phyloP scores from a whole-genome alignment of 768 basidiomycete species.

The Dictyophora rubrovolvata region DNA sequence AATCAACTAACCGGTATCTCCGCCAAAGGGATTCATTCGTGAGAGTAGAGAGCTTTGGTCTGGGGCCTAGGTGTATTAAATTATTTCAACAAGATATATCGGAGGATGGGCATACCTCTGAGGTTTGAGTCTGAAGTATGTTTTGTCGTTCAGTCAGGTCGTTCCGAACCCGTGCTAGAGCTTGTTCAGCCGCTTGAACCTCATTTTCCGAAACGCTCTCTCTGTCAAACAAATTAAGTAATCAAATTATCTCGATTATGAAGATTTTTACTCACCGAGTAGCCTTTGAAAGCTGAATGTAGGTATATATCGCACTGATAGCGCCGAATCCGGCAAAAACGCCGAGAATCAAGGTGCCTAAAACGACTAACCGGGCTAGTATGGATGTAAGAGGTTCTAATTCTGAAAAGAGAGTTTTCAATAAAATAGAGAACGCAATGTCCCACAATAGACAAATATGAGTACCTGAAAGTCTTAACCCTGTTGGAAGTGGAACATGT shows the following conservation, averaged over 20 bases:
- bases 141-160: constrained; percentile 13
- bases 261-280: background rate
- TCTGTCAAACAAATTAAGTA: background rate
- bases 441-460: constrained; percentile 23
- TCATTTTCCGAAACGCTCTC: constrained; percentile 12
- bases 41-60: background rate
- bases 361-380: constrained; percentile 55
- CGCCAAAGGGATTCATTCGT: constrained; percentile 4
- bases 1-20: constrained; percentile 1
- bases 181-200: constrained; percentile 12
- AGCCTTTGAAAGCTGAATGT: constrained; percentile 3
- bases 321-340: constrained; percentile 73
- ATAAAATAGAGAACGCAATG: background rate
- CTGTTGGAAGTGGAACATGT: constrained; percentile 52
- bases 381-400: constrained; percentile 37
- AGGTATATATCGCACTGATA: constrained; percentile 19
- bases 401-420: constrained; percentile 12
- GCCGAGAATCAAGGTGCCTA: constrained; percentile 75
- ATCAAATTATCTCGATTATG: background rate
- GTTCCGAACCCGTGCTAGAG: constrained; percentile 13
- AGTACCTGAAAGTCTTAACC: background rate
- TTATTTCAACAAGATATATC: background rate
- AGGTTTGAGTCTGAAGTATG: constrained; percentile 8
- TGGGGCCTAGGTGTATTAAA: background rate
- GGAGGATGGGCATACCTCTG: background rate